A percentile compares a stretch with the other conserved stretches of the same genome.
Evolutionary conservation across 179 eudicot genomes (phyloP).

Genomic region (Drosera spatulata): DNA sequence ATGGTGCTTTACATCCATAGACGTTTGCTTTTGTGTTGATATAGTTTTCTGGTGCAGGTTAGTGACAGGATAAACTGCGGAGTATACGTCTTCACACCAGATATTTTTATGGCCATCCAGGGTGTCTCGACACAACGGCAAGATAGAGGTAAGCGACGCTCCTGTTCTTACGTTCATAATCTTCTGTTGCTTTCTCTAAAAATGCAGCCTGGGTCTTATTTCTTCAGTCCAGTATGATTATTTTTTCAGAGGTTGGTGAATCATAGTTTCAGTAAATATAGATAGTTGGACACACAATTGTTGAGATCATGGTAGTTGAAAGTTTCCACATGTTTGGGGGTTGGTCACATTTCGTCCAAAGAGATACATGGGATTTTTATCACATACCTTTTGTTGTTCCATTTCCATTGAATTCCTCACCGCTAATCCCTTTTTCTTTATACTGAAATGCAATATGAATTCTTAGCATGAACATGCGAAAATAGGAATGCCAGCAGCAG

Average conservation of each 20-base stretch:
- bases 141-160: conserved; percentile 42
- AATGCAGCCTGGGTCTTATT: neutral
- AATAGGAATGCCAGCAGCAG: too few relatives aligned
- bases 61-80: conserved; percentile 84
- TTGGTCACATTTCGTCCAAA: too few relatives aligned
- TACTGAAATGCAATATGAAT: neutral
- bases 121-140: conserved; percentile 44
- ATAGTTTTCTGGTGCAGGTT: conserved; percentile 36
- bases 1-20: too few relatives aligned
- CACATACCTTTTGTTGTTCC: neutral
- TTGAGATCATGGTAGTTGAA: too few relatives aligned
- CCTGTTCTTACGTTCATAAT: conserved; percentile 1
- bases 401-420: too few relatives aligned
- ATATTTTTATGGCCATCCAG: conserved; percentile 51
- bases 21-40: conserved; percentile 5
- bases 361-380: neutral
- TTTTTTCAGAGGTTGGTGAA: too few relatives aligned
- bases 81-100: conserved; percentile 70
- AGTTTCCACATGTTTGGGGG: too few relatives aligned
- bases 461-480: neutral
- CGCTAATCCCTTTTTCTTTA: neutral
- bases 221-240: too few relatives aligned
- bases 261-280: too few relatives aligned
- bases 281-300: too few relatives aligned
- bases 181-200: neutral